These are phyloP conservation scores for Yarrowia galli DNA, from an alignment of 1,139 yeast species.

Conservation along the genomic window DNA sequence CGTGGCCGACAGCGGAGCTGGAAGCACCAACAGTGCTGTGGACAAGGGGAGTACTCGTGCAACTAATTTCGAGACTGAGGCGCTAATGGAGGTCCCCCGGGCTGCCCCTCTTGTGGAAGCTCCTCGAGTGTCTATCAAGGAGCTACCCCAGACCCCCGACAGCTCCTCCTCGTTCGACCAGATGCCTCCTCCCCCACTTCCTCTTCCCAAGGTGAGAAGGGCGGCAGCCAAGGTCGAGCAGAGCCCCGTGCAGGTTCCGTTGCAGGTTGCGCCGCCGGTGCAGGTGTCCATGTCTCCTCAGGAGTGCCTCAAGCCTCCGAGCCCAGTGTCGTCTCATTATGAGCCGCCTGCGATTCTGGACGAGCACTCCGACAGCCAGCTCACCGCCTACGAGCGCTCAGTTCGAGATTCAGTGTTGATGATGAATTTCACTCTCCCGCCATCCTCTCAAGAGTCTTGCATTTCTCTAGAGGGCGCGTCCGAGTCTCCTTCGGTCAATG, in stretches of 20 bases:
- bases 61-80: not conserved
- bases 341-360: slow-evolving; percentile 18
- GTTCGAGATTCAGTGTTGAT: slow-evolving; percentile 27
- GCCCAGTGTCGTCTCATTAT: slow-evolving; percentile 18
- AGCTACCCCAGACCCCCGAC: slow-evolving; percentile 18
- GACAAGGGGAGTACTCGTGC: slow-evolving; percentile 17
- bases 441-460: not conserved
- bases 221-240: not conserved
- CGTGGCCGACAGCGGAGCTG: slow-evolving; percentile 1
- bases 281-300: not conserved
- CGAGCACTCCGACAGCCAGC: slow-evolving; percentile 20
- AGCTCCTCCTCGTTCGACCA: slow-evolving; percentile 8
- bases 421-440: not conserved
- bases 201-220: slow-evolving; percentile 7
- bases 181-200: slow-evolving; percentile 27
- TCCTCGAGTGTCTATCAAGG: slow-evolving; percentile 3
- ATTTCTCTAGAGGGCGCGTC: slow-evolving; percentile 18
- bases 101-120: not conserved
- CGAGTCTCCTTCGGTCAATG: slow-evolving; percentile 15
- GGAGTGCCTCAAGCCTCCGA: slow-evolving; percentile 8
- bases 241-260: not conserved
- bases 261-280: not conserved
- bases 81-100: not conserved
- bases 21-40: slow-evolving; percentile 2
- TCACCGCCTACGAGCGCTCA: slow-evolving; percentile 32